Conservation (phyloP, 371 early-diverging fungal species). For the Nematocida parisii region DNA sequence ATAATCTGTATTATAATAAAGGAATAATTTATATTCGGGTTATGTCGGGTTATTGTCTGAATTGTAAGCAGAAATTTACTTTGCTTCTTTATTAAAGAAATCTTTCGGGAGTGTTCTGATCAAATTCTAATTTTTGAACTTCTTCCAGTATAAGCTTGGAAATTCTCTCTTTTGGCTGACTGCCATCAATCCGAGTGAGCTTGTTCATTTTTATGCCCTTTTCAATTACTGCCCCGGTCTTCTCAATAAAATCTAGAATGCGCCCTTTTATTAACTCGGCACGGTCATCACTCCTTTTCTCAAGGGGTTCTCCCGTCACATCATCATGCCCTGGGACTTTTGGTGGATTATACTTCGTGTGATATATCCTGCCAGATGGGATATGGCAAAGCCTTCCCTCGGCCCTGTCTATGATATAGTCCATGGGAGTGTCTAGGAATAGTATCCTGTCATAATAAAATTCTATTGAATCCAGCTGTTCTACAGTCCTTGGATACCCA, state of each 20-base stretch:
- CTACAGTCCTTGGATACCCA: constrained; percentile 96
- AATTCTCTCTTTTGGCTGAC: constrained; percentile 12
- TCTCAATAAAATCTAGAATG: constrained; percentile 45
- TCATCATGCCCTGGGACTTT: constrained; percentile 18
- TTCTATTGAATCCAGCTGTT: constrained; percentile 90
- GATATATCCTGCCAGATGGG: constrained; percentile 81
- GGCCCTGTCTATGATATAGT: constrained; percentile 28
- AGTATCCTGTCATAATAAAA: constrained; percentile 40
- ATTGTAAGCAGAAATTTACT: too few species aligned
- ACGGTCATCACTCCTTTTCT: constrained; percentile 34
- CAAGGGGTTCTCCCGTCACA: constrained; percentile 24
- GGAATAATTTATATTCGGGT: too few species aligned
- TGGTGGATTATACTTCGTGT: constrained; percentile 91
- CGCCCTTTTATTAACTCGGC: constrained; percentile 18
- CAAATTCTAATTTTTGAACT: constrained; percentile 2
- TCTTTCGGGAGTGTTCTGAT: not conserved
- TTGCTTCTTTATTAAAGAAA: too few species aligned
- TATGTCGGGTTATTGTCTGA: too few species aligned
- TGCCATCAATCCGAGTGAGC: constrained; percentile 32
- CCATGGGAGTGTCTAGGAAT: constrained; percentile 44
- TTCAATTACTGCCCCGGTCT: constrained; percentile 45
- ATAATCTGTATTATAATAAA: too few species aligned
- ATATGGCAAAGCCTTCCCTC: constrained; percentile 42
- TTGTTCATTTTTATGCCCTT: constrained; percentile 14
- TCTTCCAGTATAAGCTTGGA: constrained; percentile 5